These are phyloP conservation scores for Spinellus fusiger DNA, from an alignment of 192 early-diverging fungal species.

Conservation along the genomic window DNA sequence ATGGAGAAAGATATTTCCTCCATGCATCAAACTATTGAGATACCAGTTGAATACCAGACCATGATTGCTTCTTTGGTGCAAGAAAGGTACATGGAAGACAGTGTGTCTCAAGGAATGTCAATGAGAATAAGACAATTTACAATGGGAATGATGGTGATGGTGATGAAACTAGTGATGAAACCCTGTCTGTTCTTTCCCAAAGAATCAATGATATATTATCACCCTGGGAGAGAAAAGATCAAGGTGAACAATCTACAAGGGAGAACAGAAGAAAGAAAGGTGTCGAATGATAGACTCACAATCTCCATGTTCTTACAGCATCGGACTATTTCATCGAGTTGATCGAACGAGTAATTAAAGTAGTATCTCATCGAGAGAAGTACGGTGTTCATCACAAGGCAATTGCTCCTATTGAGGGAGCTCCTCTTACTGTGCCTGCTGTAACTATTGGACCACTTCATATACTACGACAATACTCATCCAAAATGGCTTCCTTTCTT, in stretches of 20 bases:
- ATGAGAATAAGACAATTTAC: neutral
- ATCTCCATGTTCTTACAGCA: neutral
- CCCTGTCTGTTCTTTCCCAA: neutral
- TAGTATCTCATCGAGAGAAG: neutral
- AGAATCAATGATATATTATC: conserved; percentile 17
- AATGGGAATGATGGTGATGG: too few species aligned
- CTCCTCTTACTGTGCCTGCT: neutral
- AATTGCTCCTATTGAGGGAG: neutral
- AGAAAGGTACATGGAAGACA: conserved; percentile 1
- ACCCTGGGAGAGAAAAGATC: conserved; percentile 21
- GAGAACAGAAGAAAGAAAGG: too few species aligned
- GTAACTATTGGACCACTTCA: neutral
- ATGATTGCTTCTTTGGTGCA: conserved; percentile 11
- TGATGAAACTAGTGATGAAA: too few species aligned
- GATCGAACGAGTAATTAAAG: neutral
- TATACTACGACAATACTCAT: neutral
- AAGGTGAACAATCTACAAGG: neutral
- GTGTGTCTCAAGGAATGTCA: neutral
- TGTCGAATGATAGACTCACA: too few species aligned
- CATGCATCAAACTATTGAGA: neutral
- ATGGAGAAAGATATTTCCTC: neutral
- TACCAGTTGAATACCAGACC: neutral
- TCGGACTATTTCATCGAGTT: neutral
- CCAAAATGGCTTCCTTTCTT: neutral
- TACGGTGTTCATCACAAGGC: neutral